Conservation (phyloP, 139 green algal genomes). For the Mesotaenium endlicherianum region DNA sequence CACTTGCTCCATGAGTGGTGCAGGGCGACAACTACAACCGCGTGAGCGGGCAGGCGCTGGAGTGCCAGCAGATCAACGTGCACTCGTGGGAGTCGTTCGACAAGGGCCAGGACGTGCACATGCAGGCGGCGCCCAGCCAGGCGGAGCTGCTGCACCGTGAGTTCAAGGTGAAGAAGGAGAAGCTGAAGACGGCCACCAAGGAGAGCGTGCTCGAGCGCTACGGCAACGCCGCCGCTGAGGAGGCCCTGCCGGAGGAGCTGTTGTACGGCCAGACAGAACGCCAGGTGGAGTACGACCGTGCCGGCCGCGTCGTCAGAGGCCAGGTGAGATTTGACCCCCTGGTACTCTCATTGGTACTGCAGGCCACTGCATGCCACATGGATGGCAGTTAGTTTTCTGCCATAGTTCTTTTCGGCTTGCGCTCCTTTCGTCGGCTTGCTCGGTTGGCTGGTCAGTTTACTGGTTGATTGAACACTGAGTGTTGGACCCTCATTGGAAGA, state of each 20-base stretch:
- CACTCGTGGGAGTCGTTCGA: conserved; percentile 81
- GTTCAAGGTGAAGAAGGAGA: conserved; percentile 91
- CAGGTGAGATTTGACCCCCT: no score
- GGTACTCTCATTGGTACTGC: no score
- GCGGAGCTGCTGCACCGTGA: conserved; percentile 83
- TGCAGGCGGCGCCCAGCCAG: conserved; percentile 83
- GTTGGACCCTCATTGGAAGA: no score
- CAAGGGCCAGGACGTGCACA: conserved; percentile 80
- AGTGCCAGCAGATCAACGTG: conserved; percentile 79
- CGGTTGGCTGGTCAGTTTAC: no score
- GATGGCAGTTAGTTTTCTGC: no score
- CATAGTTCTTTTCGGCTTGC: no score
- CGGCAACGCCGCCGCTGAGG: conserved; percentile 67
- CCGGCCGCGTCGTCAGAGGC: conserved; percentile 58
- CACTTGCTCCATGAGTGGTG: neutral
- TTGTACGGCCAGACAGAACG: conserved; percentile 79
- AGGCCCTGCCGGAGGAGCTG: conserved; percentile 63
- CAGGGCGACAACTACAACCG: conserved; percentile 93
- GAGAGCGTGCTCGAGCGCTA: conserved; percentile 80
- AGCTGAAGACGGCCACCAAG: conserved; percentile 65
- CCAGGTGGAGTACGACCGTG: conserved; percentile 94
- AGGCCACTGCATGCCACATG: no score
- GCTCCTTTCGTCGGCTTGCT: no score
- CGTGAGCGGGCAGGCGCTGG: conserved; percentile 71
- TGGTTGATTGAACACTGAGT: no score